phyloP scores from a whole-genome alignment of 352 stramenopile genomes.

The Globisporangium cystogenes region DNA sequence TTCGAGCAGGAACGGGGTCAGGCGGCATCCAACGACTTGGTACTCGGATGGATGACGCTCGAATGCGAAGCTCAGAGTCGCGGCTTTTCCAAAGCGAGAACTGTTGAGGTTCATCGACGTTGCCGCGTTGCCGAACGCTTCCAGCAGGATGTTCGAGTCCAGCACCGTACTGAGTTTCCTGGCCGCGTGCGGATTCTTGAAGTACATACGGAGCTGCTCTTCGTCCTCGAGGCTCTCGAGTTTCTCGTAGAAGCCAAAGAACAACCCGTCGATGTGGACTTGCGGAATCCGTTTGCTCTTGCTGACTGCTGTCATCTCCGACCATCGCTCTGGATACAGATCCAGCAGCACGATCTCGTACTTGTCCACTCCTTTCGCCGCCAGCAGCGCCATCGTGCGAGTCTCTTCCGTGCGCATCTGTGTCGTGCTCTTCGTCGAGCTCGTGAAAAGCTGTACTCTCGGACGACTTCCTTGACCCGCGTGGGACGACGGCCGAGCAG shows the following conservation, averaged over 20 bases:
- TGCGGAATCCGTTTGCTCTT: constrained; percentile 69
- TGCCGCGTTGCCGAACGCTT: constrained; percentile 65
- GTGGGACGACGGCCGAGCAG: constrained; percentile 32
- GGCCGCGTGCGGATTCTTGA: constrained; percentile 59
- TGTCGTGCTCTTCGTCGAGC: constrained; percentile 78
- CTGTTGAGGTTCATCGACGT: constrained; percentile 71
- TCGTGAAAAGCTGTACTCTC: constrained; percentile 67
- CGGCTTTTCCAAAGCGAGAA: constrained; percentile 66
- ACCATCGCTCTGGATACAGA: constrained; percentile 52
- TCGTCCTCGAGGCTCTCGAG: constrained; percentile 72
- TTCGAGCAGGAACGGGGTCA: constrained; percentile 62
- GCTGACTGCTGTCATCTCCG: constrained; percentile 61
- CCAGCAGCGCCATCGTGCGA: constrained; percentile 65
- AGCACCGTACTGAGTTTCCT: constrained; percentile 55
- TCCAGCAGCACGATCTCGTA: constrained; percentile 76
- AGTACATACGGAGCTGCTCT: constrained; percentile 75
- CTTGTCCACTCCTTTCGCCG: constrained; percentile 51
- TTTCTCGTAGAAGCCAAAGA: constrained; percentile 80
- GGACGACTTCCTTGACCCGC: constrained; percentile 9
- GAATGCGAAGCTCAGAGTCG: constrained; percentile 43
- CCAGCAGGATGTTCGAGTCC: constrained; percentile 69
- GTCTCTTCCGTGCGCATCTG: constrained; percentile 79
- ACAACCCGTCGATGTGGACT: constrained; percentile 61
- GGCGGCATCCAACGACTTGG: constrained; percentile 45
- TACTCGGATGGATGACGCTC: constrained; percentile 41